Base-by-base conservation (phyloP, 1,284 basidiomycete genomes). In the Thelephora terrestris region DNA sequence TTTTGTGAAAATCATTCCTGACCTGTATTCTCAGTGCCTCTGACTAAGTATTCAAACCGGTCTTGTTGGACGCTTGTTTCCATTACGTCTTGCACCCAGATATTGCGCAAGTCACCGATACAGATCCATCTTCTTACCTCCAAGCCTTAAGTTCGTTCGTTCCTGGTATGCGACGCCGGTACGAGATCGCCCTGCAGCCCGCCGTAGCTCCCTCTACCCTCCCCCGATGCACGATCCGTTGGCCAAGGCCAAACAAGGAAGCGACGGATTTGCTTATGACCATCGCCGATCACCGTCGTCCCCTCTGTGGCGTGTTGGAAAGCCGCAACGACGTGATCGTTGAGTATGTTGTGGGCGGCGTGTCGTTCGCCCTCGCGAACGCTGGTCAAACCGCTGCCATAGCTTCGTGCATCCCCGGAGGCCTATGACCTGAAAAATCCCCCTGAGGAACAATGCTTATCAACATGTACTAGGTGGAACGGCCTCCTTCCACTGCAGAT, bases 41-140 rank as follows among this genome's bases (percentile, higher is more conserved):
- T 1, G 47, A 57, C 4, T 70, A 67, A 43, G 47, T 61, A 20
- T 50, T 72, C 16, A 68, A 73, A 49, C 71, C 71, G 2, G 69
- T 68, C 4, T 61, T 72, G 17, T 54, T 69, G 9, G 67, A 70
- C 47, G 59, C 66, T 1, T 60, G 59, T 14, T 49, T 69, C 9
- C 68, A 69, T 48, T 52, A 59, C 7, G 45, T 57, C 12, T 57
- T 61, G 4, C 62, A 66, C 43, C 59, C 61, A 0, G 34, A 43
- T 1, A 45, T 68, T 17, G 62, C 58, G 5, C 56, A 54, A 4
- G 57, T 53, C 44, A 42, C 46, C 5, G 58, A 67, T 47, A 48
- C 2, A 18, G 39, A 42, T 42, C 39, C n/a, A 18, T 16, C 17
- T 23, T 42, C 10, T 20, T 7, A 3, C 66, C 25, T 10, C 39